Evolutionary conservation across 371 early-diverging fungal genomes (phyloP).

Genomic region (Apophysomyces elegans): DNA sequence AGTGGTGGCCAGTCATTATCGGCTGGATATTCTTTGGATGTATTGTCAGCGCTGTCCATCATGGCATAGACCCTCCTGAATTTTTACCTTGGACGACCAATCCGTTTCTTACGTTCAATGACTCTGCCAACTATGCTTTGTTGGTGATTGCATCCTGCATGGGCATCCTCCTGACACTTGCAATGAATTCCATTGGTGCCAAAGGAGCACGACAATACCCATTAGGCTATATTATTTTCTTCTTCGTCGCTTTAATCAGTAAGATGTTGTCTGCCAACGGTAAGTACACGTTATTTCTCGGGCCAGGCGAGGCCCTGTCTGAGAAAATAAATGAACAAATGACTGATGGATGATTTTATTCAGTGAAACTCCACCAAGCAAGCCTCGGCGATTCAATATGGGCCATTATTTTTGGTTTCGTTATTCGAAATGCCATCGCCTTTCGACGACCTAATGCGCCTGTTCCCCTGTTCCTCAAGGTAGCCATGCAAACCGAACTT

Average conservation of each 20-base stretch:
- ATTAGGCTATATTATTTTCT: slow-evolving; percentile 53
- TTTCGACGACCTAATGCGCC: slow-evolving; percentile 38
- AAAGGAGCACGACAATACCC: slow-evolving; percentile 49
- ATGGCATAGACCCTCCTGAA: slow-evolving; percentile 51
- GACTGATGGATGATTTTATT: neutral
- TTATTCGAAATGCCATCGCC: slow-evolving; percentile 50
- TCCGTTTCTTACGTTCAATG: slow-evolving; percentile 57
- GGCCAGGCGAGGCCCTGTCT: too few species aligned
- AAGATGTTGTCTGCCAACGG: slow-evolving; percentile 64
- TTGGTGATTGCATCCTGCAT: slow-evolving; percentile 56
- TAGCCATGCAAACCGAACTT: slow-evolving; percentile 63
- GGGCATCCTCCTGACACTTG: slow-evolving; percentile 55
- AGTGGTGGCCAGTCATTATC: slow-evolving; percentile 71
- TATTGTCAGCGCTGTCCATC: slow-evolving; percentile 49
- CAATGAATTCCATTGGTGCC: slow-evolving; percentile 43
- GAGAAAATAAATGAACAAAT: neutral
- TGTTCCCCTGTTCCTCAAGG: slow-evolving; percentile 58
- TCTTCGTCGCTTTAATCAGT: slow-evolving; percentile 53
- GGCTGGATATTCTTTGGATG: slow-evolving; percentile 64
- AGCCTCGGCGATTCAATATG: slow-evolving; percentile 66
- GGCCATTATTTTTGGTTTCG: slow-evolving; percentile 64
- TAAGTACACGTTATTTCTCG: slow-evolving; percentile 18
- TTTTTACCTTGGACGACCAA: slow-evolving; percentile 56
- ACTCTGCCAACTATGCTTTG: slow-evolving; percentile 47
- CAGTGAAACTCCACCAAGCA: slow-evolving; percentile 46